Evolutionary conservation across 2,329 filamentous ascomycete species (phyloP).

Genomic region (Colletotrichum trifolii): DNA sequence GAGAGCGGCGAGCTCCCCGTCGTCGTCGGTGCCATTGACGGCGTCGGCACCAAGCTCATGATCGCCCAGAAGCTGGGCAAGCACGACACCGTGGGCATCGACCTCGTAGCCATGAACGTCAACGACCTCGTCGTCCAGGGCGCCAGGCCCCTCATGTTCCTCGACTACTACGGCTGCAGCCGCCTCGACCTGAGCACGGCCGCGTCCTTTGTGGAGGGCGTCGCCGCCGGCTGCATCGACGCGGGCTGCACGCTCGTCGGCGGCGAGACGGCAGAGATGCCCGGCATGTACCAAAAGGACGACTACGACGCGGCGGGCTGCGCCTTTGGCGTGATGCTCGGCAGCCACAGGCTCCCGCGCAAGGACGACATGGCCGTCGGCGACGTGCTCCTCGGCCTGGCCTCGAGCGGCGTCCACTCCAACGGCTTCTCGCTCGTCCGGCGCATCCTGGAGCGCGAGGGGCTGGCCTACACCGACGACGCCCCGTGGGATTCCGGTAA

Average conservation of each 20-base stretch:
- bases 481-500: constrained; percentile 79
- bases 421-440: constrained; percentile 98
- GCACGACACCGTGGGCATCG: constrained; percentile 95
- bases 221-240: constrained; percentile 86
- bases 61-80: constrained; percentile 90
- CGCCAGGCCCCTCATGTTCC: constrained; percentile 93
- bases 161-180: constrained; percentile 97
- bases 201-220: constrained; percentile 88
- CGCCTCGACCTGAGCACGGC: constrained; percentile 83
- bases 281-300: constrained; percentile 87
- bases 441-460: constrained; percentile 81
- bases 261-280: constrained; percentile 98
- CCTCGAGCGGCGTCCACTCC: constrained; percentile 89
- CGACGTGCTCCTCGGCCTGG: constrained; percentile 87
- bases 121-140: constrained; percentile 98
- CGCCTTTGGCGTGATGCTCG: constrained; percentile 84
- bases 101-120: constrained; percentile 98
- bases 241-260: constrained; percentile 93
- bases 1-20: constrained; percentile 71
- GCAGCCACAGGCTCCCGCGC: constrained; percentile 78
- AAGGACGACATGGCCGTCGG: constrained; percentile 81
- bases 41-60: constrained; percentile 96
- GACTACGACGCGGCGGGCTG: constrained; percentile 95
- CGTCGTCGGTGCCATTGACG: constrained; percentile 94
- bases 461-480: constrained; percentile 75